A percentile compares a stretch with the other conserved stretches of the same genome.
Conservation (phyloP, 78 protist genomes). For the Emiliania huxleyi region DNA sequence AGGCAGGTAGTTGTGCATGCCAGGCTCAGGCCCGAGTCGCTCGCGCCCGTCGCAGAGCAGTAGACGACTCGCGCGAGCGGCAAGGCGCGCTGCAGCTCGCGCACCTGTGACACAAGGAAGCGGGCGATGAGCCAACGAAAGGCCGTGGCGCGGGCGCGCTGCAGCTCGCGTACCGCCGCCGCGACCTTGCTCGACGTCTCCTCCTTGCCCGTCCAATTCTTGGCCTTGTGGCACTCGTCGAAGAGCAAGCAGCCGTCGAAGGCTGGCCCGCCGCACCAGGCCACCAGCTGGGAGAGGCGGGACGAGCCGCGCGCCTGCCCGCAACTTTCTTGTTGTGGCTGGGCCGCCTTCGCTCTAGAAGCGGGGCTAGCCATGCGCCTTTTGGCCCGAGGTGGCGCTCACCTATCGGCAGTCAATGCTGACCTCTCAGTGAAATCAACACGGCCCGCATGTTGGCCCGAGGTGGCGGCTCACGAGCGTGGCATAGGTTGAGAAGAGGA, state of each 20-base stretch:
- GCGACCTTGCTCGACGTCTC: background rate
- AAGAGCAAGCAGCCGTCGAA: constrained; percentile 2
- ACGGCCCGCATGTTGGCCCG: no score
- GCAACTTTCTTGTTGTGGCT: no score
- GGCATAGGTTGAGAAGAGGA: background rate
- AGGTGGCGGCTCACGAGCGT: background rate
- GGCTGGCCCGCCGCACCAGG: background rate
- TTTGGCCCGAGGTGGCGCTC: no score
- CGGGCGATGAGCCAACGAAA: no score
- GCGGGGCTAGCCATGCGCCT: no score
- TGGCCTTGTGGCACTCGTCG: constrained; percentile 28
- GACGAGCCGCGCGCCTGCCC: background rate
- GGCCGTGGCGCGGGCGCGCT: no score
- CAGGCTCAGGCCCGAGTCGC: no score
- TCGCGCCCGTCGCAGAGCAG: background rate
- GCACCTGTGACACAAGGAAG: no score
- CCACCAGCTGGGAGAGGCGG: background rate
- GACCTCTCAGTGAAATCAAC: no score
- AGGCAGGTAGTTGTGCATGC: no score
- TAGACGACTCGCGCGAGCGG: constrained; percentile 35
- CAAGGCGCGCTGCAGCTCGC: constrained; percentile 23
- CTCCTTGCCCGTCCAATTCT: background rate
- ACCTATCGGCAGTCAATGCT: no score
- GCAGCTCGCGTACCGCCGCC: background rate
- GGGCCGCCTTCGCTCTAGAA: no score